Conservation (phyloP, 2,329 filamentous ascomycete species). For the Claviceps digitariae region DNA sequence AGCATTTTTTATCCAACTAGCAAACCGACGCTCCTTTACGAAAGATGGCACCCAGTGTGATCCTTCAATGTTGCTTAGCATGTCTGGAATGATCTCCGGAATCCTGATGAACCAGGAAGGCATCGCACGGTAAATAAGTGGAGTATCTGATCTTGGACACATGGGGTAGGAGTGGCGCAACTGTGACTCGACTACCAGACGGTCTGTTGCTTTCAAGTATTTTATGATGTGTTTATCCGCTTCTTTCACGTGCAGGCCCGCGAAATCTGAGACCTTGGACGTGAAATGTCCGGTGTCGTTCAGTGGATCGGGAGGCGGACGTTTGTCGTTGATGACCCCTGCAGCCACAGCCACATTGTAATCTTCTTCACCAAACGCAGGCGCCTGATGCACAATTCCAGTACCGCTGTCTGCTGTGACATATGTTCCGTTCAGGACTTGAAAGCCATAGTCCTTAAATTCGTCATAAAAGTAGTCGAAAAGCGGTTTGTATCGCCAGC, state of each 20-base stretch:
- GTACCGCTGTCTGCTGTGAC: constrained; percentile 85
- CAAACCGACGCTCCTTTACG: constrained; percentile 84
- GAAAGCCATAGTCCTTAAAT: constrained; percentile 75
- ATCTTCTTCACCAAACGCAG: constrained; percentile 92
- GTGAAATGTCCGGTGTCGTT: constrained; percentile 74
- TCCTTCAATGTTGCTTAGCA: constrained; percentile 79
- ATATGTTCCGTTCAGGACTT: constrained; percentile 69
- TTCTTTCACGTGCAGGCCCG: constrained; percentile 76
- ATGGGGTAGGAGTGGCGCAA: constrained; percentile 86
- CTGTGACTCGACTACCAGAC: constrained; percentile 73
- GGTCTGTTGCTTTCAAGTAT: constrained; percentile 61
- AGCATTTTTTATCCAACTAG: constrained; percentile 82
- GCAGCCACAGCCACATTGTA: constrained; percentile 67
- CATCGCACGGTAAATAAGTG: constrained; percentile 82
- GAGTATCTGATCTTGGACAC: constrained; percentile 91
- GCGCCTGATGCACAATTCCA: constrained; percentile 86
- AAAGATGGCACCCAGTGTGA: constrained; percentile 87
- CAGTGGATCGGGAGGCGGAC: constrained; percentile 81
- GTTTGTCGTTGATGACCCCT: constrained; percentile 63
- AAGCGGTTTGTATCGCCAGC: constrained; percentile 64
- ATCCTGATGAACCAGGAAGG: constrained; percentile 94
- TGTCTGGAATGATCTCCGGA: constrained; percentile 65
- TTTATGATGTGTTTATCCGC: constrained; percentile 93
- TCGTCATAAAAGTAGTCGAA: constrained; percentile 85
- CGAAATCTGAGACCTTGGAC: constrained; percentile 63